phyloP scores from a whole-genome alignment of 306 rosid species.

The Coriaria nepalensis region DNA sequence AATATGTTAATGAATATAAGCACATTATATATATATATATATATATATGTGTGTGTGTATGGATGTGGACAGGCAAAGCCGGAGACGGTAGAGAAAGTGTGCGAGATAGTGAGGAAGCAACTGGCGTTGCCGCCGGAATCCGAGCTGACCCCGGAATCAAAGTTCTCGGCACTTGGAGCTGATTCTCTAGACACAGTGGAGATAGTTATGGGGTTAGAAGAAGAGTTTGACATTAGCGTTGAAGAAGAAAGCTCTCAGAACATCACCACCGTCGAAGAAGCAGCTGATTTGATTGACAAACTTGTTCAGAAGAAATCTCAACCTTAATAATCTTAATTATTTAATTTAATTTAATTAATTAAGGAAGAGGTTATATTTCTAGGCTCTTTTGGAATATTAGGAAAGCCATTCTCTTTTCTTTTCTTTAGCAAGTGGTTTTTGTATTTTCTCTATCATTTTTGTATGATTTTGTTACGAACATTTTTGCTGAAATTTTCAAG shows the following conservation, averaged over 20 bases:
- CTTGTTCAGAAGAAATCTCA: slow-evolving; percentile 19
- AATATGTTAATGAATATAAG: neutral
- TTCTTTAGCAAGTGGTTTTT: neutral
- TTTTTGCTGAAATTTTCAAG: too few species aligned
- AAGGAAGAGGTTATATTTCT: neutral
- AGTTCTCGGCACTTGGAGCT: slow-evolving; percentile 30
- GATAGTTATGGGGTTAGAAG: slow-evolving; percentile 33
- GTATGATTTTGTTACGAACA: too few species aligned
- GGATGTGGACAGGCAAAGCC: slow-evolving; percentile 21
- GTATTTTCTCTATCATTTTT: too few species aligned
- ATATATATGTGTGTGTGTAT: neutral
- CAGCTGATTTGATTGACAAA: slow-evolving; percentile 36
- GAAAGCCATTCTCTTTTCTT: neutral
- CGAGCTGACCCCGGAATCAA: slow-evolving; percentile 27
- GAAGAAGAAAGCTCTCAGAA: slow-evolving; percentile 34
- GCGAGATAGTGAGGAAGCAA: slow-evolving; percentile 32
- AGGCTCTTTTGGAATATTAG: neutral
- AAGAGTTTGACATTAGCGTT: slow-evolving; percentile 30
- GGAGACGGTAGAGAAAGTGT: slow-evolving; percentile 29
- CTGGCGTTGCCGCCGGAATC: slow-evolving; percentile 27
- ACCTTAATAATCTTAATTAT: slow-evolving; percentile 2
- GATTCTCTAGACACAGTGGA: slow-evolving; percentile 40
- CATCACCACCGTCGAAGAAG: slow-evolving; percentile 34
- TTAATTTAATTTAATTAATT: neutral
- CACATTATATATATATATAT: neutral